A percentile compares a stretch with the other conserved stretches of the same genome.
These are phyloP conservation scores for Stropharia rugosoannulata DNA, from an alignment of 768 basidiomycete genomes.

Conservation along the genomic window DNA sequence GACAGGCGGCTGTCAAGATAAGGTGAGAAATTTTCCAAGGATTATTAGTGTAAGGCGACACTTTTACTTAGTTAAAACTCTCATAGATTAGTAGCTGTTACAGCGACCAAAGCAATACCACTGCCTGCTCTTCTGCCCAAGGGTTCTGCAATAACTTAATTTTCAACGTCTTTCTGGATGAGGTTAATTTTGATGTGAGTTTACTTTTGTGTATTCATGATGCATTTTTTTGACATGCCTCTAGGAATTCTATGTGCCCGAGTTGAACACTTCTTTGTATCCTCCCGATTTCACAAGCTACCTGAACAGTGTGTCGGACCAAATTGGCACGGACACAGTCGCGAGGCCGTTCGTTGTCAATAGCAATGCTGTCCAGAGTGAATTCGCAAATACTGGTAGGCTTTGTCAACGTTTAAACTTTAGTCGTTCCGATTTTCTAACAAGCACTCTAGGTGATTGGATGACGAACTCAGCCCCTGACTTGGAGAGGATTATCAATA, in stretches of 20 bases:
- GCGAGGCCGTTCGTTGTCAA: conserved; percentile 39
- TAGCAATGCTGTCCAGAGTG: conserved; percentile 33
- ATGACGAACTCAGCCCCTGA: conserved; percentile 48
- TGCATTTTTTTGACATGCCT: neutral
- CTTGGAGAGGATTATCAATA: conserved; percentile 56
- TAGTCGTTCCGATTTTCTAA: neutral
- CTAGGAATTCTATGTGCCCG: conserved; percentile 45
- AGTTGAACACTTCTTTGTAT: conserved; percentile 42
- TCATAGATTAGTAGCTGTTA: conserved; percentile 53
- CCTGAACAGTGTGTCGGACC: conserved; percentile 24
- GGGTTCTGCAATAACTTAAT: conserved; percentile 56
- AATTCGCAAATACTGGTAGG: conserved; percentile 45
- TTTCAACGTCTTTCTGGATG: conserved; percentile 33
- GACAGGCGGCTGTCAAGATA: conserved; percentile 47
- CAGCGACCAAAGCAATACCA: conserved; percentile 36
- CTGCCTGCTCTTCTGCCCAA: conserved; percentile 56
- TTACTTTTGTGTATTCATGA: neutral
- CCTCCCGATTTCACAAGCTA: conserved; percentile 38
- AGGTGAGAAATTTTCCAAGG: conserved; percentile 27
- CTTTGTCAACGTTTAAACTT: neutral
- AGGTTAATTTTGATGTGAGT: conserved; percentile 52
- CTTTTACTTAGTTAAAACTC: neutral
- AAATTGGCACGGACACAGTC: conserved; percentile 39
- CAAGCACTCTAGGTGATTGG: conserved; percentile 44
- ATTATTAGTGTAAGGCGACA: neutral